Conservation (phyloP, 768 basidiomycete species). For the Thelephora aurantiotincta region DNA sequence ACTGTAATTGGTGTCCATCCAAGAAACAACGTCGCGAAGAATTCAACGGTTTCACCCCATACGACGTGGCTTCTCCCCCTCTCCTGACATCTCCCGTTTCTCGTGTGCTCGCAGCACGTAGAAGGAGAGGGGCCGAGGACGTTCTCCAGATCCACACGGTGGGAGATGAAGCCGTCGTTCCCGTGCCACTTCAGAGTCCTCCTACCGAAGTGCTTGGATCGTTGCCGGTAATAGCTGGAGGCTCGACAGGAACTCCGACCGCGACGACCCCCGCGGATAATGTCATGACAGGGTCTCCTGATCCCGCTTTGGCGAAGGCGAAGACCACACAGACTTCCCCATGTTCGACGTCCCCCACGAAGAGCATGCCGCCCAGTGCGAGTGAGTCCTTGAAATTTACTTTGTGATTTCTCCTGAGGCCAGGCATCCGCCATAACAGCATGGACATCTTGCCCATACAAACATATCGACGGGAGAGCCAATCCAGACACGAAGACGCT, state of each 20-base stretch:
- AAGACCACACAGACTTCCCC: conserved; percentile 14
- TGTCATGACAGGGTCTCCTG: conserved; percentile 14
- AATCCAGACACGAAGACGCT: conserved; percentile 40
- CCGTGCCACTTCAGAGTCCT: neutral
- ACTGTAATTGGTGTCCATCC: conserved; percentile 34
- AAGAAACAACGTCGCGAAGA: conserved; percentile 3
- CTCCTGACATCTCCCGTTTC: neutral
- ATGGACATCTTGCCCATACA: conserved; percentile 32
- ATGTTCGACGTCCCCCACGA: conserved; percentile 38
- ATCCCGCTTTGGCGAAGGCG: conserved; percentile 15
- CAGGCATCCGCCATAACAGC: conserved; percentile 11
- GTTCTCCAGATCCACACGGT: neutral
- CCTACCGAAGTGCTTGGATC: neutral
- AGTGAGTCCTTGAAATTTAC: conserved; percentile 21
- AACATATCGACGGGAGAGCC: conserved; percentile 34
- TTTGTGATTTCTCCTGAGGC: neutral
- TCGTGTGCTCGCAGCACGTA: neutral
- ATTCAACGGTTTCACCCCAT: conserved; percentile 2
- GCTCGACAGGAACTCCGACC: neutral
- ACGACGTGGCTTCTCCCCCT: neutral
- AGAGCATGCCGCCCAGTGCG: conserved; percentile 31
- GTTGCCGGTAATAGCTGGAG: neutral
- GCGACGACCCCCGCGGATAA: conserved; percentile 4
- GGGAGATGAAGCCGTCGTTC: neutral
- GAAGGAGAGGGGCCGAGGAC: neutral